Evolutionary conservation across 768 basidiomycete species (phyloP).

Genomic region (Trametes meyenii): DNA sequence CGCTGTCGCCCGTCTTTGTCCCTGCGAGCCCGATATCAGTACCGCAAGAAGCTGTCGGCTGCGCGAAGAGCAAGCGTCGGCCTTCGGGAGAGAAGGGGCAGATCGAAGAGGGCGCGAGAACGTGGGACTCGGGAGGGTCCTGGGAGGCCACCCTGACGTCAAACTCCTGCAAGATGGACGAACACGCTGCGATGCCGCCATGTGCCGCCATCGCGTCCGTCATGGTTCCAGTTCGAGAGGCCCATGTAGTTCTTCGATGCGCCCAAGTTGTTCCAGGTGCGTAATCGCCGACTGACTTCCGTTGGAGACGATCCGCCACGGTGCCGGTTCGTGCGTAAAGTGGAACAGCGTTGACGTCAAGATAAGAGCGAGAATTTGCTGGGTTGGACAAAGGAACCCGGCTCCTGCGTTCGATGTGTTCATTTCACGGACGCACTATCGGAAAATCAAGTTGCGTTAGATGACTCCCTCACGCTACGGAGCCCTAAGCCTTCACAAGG

Average conservation of each 20-base stretch:
- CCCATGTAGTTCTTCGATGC: neutral
- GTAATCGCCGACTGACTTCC: neutral
- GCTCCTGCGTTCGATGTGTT: too few relatives aligned
- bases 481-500: too few relatives aligned
- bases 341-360: constrained; percentile 13
- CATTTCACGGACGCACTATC: too few relatives aligned
- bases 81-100: neutral
- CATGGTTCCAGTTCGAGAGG: neutral
- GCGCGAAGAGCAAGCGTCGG: neutral
- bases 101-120: too few relatives aligned
- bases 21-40: neutral
- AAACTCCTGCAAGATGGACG: neutral
- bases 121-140: neutral
- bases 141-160: constrained; percentile 7
- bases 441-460: too few relatives aligned
- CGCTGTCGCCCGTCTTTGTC: neutral
- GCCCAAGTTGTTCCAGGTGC: neutral
- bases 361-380: neutral
- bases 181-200: neutral
- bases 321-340: neutral
- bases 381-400: too few relatives aligned
- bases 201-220: neutral
- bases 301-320: constrained; percentile 8
- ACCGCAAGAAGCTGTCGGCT: neutral
- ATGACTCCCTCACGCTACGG: too few relatives aligned